Evolutionary conservation across 768 basidiomycete genomes (phyloP).

Genomic region (Pulveroboletus sp.): DNA sequence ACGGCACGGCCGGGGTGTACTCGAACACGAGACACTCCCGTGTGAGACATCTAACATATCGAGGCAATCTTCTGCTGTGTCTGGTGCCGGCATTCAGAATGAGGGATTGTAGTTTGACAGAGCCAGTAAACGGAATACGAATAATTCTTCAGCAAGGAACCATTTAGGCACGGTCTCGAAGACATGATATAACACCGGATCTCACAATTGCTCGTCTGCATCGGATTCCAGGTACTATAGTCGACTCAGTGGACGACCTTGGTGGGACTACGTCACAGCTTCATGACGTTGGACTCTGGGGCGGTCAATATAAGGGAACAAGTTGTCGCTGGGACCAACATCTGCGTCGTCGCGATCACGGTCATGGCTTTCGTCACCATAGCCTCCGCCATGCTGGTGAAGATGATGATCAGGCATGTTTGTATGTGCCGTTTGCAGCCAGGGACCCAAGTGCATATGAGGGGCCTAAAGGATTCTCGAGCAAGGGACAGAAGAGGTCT

Average conservation of each 20-base stretch:
- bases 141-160: constrained; percentile 52
- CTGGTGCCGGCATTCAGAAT: too few species aligned
- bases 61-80: too few species aligned
- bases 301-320: constrained; percentile 73
- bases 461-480: too few species aligned
- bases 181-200: too few species aligned
- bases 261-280: constrained; percentile 64
- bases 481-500: too few species aligned
- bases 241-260: constrained; percentile 2
- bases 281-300: constrained; percentile 60
- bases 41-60: too few species aligned
- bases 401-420: too few species aligned
- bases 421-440: too few species aligned
- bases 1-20: too few species aligned
- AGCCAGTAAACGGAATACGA: constrained; percentile 82
- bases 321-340: constrained; percentile 58
- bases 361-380: constrained; percentile 55
- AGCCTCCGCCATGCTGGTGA: too few species aligned
- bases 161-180: constrained; percentile 5
- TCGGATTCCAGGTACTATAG: constrained; percentile 80
- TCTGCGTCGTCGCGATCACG: constrained; percentile 49
- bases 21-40: too few species aligned
- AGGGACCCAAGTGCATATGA: too few species aligned
- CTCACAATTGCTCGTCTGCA: constrained; percentile 84
- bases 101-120: constrained; percentile 77